A percentile compares a stretch with the other conserved stretches of the same genome.
phyloP scores from a whole-genome alignment of 768 basidiomycete species.

The Boletus insuetus region DNA sequence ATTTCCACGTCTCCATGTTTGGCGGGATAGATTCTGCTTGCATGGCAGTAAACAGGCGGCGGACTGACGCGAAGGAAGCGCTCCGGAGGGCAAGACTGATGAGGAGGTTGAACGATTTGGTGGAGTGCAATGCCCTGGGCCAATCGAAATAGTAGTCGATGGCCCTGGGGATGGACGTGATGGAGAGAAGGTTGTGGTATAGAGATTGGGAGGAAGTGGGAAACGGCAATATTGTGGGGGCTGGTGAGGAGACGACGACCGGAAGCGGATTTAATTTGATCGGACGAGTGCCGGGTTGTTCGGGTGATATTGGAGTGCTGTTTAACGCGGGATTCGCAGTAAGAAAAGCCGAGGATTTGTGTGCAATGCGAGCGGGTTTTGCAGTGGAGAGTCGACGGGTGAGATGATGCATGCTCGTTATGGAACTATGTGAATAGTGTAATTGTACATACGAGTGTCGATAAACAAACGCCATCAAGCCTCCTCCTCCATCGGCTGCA shows the following conservation, averaged over 20 bases:
- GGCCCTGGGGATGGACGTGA: constrained; percentile 15
- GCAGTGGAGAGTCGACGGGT: no score
- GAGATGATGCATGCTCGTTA: no score
- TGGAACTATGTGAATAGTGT: neutral
- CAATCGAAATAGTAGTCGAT: constrained; percentile 29
- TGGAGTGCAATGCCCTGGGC: constrained; percentile 33
- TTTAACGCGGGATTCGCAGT: no score
- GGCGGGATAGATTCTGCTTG: constrained; percentile 36
- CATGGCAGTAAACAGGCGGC: constrained; percentile 49
- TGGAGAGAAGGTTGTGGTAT: constrained; percentile 29
- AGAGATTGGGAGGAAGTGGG: constrained; percentile 17
- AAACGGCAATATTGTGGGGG: no score
- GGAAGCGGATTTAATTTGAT: no score
- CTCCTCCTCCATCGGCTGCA: constrained; percentile 33
- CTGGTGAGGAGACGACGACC: no score
- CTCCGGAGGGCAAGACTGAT: constrained; percentile 49
- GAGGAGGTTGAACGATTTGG: constrained; percentile 44
- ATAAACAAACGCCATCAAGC: constrained; percentile 12
- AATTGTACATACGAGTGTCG: no score
- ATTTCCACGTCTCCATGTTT: constrained; percentile 55
- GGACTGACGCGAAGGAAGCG: constrained; percentile 45
- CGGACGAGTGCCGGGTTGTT: no score
- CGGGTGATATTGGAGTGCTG: no score
- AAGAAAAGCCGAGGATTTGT: no score
- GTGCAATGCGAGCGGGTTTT: no score